Conservation (phyloP, 2,329 filamentous ascomycete genomes). For the Fusarium newnesense region DNA sequence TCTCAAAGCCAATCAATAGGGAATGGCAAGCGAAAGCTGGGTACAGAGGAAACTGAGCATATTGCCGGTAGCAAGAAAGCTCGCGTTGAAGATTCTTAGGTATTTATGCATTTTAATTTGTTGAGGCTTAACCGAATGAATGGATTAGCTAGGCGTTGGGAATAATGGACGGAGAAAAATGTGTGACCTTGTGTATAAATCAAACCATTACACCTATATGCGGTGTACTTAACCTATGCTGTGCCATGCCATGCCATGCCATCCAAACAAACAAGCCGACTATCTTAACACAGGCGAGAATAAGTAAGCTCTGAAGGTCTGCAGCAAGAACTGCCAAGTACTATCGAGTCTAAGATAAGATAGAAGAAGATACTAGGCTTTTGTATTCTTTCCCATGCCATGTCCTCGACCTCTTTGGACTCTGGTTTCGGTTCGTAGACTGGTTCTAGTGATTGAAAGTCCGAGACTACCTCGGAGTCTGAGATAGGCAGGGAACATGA, state of each 20-base stretch:
- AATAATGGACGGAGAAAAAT: constrained; percentile 22
- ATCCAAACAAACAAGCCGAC: constrained; percentile 36
- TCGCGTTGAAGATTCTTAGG: constrained; percentile 51
- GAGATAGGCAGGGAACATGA: not conserved
- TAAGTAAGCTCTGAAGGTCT: constrained; percentile 21
- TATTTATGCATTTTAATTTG: not conserved
- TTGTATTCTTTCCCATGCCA: not conserved
- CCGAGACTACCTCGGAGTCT: not conserved
- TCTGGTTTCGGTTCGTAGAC: not conserved
- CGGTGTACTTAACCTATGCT: constrained; percentile 29
- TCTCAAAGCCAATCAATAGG: constrained; percentile 18
- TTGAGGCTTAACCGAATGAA: not conserved
- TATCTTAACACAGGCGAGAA: constrained; percentile 36
- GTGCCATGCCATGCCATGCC: constrained; percentile 38
- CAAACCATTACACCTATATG: constrained; percentile 36
- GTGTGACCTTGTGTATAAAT: constrained; percentile 30
- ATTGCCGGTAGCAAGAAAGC: constrained; percentile 59
- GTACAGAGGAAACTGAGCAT: constrained; percentile 39
- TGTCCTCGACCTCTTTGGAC: not conserved
- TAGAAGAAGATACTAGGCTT: constrained; percentile 12
- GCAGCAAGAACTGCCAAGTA: constrained; percentile 27
- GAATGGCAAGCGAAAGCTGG: constrained; percentile 60
- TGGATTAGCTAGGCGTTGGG: constrained; percentile 23
- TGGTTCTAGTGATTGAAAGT: not conserved
- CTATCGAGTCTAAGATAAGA: constrained; percentile 17